Base-by-base conservation (phyloP, 108 stramenopile genomes). In the Fragilariopsis cylindrus region DNA sequence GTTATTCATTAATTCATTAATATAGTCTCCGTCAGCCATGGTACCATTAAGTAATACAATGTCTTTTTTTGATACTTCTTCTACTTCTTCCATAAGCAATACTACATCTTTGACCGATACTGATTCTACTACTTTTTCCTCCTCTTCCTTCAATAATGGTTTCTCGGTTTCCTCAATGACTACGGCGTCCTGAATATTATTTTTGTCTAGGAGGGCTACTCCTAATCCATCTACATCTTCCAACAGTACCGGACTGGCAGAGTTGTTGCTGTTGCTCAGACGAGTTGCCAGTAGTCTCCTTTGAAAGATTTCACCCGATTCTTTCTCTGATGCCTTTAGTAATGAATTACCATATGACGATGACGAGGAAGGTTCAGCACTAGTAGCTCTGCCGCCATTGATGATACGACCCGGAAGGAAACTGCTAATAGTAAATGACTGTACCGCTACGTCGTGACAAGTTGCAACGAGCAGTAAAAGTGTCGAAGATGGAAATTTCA, bases 201-300 rank as follows among this genome's bases (percentile, higher is more conserved):
- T 48, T 18, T 48, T 46, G 7, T 76, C 47, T 69, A 60, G 46
- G 44, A 30, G 30, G 40, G 54, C 76, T 48, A 57, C 69, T 4
- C 76, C 76, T 13, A 77, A 40, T 21, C 76, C 76, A 66, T 77
- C 76, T 18, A 53, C 76, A 66, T 77, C 76, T 66, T 77, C 76
- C 44, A 77, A 52, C 4, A 74, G 5, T 11, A 4, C 19, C 44
- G 19, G 60, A 18, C 56, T 42, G 19, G 57, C 52, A 12, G 18
- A 13, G 42, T 45, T 46, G 44, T 71, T 54, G 18, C 58, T 46
- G 44, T 71, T 54, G 18, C 58, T 43, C 41, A 72, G 16, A n/a
- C 72, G 40, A 5, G 72, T 68, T 13, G 48, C 67, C 46, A 68
- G 48, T 5, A 68, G 67, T 18, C 49, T 41, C 41, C 67, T 16